Evolutionary conservation across 2,329 filamentous ascomycete species (phyloP), one percentile per base, ranked within the genome.

Genomic region (Malbranchea zuffiana): DNA sequence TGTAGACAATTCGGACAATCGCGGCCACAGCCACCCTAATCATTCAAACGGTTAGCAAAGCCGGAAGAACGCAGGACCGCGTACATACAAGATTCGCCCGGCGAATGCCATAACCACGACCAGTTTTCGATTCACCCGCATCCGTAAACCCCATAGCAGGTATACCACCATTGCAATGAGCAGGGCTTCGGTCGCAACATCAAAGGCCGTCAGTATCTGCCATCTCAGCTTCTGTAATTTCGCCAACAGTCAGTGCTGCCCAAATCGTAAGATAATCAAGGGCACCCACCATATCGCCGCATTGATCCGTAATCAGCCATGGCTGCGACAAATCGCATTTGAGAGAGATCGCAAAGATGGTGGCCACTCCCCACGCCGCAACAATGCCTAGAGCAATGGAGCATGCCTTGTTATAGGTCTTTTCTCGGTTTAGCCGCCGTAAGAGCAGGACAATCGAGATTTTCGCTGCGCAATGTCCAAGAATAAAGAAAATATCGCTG

Each of bases 141-240:
- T 59, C n/a, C 59, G 57, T n/a, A 61, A 46, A 15, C 44, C 47
- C 54, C 55, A 60, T 16, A 61, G 50, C 3, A 61, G 50, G 10
- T 56, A 50, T 16, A 57, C 31, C 5, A 52, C 52, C 16, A 60
- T 39, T 7, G 39, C 47, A 11, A 61, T 43, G 10, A 61, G 43
- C 4, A 51, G 10, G 5, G 52, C 24, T 40, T 61, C 58, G 7
- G 55, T 60, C 5, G 54, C 38, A 27, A 62, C 47, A 41, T 66
- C 61, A 19, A 65, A 50, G 1, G 47, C 56, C 6, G 60, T 60
- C 37, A 63, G 52, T 3, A 53, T 44, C 44, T 57, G 54, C 61
- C 55, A 64, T 29, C 56, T 49, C 15, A 32, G 26, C n/a, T 37
- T 32, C 39, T 41, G 8, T 2, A 8, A 25, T 27, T 27, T 23